Evolutionary conservation across 306 rosid species (phyloP).

Genomic region (Medicago ruthenica): DNA sequence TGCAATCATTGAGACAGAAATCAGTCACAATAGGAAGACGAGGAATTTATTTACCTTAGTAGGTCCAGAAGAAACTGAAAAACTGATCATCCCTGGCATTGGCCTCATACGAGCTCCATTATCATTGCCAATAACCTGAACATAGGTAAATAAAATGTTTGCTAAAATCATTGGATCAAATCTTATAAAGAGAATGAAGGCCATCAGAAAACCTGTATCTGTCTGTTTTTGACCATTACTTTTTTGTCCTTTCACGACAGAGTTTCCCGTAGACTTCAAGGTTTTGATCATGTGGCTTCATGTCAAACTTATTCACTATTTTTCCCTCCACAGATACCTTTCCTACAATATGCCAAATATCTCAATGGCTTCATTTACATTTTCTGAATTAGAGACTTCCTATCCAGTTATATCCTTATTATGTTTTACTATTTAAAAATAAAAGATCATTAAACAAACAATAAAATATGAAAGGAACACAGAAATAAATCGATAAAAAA

Average conservation of each 20-base stretch:
- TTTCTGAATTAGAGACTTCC: slow-evolving; percentile 31
- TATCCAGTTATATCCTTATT: background rate
- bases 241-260: slow-evolving; percentile 82
- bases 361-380: slow-evolving; percentile 34
- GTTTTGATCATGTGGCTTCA: slow-evolving; percentile 78
- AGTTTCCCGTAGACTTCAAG: slow-evolving; percentile 83
- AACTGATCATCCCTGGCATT: slow-evolving; percentile 75
- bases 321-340: slow-evolving; percentile 77
- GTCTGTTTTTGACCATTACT: slow-evolving; percentile 77
- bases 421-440: background rate
- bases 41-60: slow-evolving; percentile 55
- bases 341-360: slow-evolving; percentile 53
- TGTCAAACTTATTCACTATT: slow-evolving; percentile 76
- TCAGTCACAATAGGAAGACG: background rate
- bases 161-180: slow-evolving; percentile 5
- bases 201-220: slow-evolving; percentile 73
- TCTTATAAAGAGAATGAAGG: slow-evolving; percentile 10
- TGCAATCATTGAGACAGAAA: background rate
- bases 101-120: slow-evolving; percentile 84
- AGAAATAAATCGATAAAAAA: background rate
- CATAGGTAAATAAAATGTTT: slow-evolving; percentile 13
- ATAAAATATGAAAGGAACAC: background rate
- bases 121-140: slow-evolving; percentile 78
- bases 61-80: slow-evolving; percentile 57
- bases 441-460: slow-evolving; percentile 2